Evolutionary conservation across 2,329 filamentous ascomycete species (phyloP), one percentile per base, ranked within the genome.

Genomic region (Aspergillus carbonarius): DNA sequence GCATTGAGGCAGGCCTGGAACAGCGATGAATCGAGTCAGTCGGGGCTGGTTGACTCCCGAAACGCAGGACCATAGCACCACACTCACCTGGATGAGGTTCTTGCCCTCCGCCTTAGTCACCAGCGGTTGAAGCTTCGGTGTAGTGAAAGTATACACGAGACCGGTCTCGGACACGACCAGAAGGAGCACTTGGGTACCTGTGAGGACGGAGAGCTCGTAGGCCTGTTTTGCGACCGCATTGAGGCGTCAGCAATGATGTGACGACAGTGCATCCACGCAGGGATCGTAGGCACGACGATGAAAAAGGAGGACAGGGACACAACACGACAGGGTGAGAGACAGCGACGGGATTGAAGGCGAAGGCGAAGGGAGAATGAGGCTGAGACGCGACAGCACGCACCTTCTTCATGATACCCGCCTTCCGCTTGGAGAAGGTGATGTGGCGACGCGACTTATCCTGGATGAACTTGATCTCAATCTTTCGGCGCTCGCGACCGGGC

Each of bases 381-480:
- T 44, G 49, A 56, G 49, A 68, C 62, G 67, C 66, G 63, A 60
- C 60, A 53, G 52, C 47, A 68, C 88, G 68, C 76, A 97, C 95
- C 92, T 98, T 98, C 85, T 99, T 98, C 95, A 99, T 98, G 79
- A 99, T 98, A 70, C 95, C 95, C 57, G 95, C 95, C 84, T 99
- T 99, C 78, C 95, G 92, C 88, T 99, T 99, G 69, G 93, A 98
- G 79, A 99, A 98, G 72, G 95, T 98, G 76, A 98, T 99, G 83
- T 99, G 95, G 64, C 95, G 90, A 81, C 95, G 92, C 81, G 93
- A 98, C 84, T 99, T 99, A 81, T 99, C 95, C 79, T 93, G 93
- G 79, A 99, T 99, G 82, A 99, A 99, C 85, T 99, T 99, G 82
- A 99, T 99, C 81, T 99, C 95, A 72, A 99, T 99, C 89, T 99